phyloP scores from a whole-genome alignment of 2,329 filamentous ascomycete genomes.

The Cercospora berteroae region DNA sequence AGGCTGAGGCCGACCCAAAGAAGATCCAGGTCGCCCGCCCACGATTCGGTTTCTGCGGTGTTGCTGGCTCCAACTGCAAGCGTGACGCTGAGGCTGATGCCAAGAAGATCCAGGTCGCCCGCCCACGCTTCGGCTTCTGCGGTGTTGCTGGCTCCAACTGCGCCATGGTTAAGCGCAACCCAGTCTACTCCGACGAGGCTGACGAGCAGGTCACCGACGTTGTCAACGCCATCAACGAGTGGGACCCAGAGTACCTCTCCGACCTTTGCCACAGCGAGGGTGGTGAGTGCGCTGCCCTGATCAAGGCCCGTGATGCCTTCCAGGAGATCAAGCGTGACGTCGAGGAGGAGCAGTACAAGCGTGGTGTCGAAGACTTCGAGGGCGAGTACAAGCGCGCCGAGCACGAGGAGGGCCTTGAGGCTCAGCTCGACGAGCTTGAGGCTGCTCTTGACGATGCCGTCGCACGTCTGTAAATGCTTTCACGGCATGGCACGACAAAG shows the following conservation, averaged over 20 bases:
- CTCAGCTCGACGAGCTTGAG: slow-evolving; percentile 13
- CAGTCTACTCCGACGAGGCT: slow-evolving; percentile 33
- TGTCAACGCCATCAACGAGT: slow-evolving; percentile 15
- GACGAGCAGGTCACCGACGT: slow-evolving; percentile 37
- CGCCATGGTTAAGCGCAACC: slow-evolving; percentile 33
- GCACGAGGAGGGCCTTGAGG: slow-evolving; percentile 7
- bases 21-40: slow-evolving; percentile 15
- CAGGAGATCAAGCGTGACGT: slow-evolving; percentile 31
- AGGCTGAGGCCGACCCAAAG: slow-evolving; percentile 29
- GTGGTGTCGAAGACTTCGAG: slow-evolving; percentile 11
- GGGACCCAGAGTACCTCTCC: slow-evolving; percentile 26
- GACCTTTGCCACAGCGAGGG: slow-evolving; percentile 21
- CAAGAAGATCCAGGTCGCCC: neutral
- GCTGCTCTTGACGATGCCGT: slow-evolving; percentile 9
- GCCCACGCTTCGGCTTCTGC: slow-evolving; percentile 37
- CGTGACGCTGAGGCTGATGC: slow-evolving; percentile 17
- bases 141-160: slow-evolving; percentile 44
- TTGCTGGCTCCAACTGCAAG: slow-evolving; percentile 44
- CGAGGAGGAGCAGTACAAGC: slow-evolving; percentile 17
- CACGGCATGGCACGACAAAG: neutral
- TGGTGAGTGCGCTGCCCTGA: slow-evolving; percentile 31
- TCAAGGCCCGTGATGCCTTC: slow-evolving; percentile 31
- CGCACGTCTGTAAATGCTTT: slow-evolving; percentile 11
- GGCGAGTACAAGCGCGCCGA: slow-evolving; percentile 17
- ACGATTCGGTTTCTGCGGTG: slow-evolving; percentile 36